phyloP scores from a whole-genome alignment of 2,329 filamentous ascomycete species.

The Bimuria novae-zelandiae region DNA sequence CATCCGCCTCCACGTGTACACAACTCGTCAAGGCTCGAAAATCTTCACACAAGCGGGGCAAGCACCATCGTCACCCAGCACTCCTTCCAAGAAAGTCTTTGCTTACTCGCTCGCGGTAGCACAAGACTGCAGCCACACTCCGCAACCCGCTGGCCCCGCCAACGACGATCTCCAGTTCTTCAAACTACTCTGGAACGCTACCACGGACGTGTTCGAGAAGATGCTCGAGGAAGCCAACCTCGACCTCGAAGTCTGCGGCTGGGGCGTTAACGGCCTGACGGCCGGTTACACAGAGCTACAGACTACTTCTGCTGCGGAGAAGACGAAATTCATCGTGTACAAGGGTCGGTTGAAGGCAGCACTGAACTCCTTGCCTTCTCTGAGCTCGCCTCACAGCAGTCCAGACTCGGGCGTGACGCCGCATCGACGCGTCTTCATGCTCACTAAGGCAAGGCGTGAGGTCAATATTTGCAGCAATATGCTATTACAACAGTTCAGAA shows the following conservation, averaged over 20 bases:
- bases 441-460: constrained; percentile 19
- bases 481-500: constrained; percentile 21
- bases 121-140: constrained; percentile 20
- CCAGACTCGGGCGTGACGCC: not conserved
- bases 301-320: not conserved
- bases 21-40: constrained; percentile 9
- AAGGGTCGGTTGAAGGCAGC: constrained; percentile 21
- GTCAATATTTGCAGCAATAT: constrained; percentile 23
- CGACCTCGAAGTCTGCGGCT: constrained; percentile 22
- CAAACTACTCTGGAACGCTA: constrained; percentile 16
- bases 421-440: not conserved
- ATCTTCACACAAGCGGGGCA: constrained; percentile 13
- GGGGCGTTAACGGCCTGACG: constrained; percentile 23
- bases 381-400: constrained; percentile 8
- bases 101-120: constrained; percentile 23
- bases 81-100: constrained; percentile 8
- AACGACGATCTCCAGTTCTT: constrained; percentile 23
- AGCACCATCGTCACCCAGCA: not conserved
- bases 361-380: constrained; percentile 12
- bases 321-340: constrained; percentile 9
- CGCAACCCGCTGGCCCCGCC: constrained; percentile 14
- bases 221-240: constrained; percentile 14
- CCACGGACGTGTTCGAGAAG: constrained; percentile 17
- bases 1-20: constrained; percentile 16
- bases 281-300: constrained; percentile 18